These are phyloP conservation scores for Trametes sanguinea DNA, from an alignment of 768 basidiomycete species.

Conservation along the genomic window DNA sequence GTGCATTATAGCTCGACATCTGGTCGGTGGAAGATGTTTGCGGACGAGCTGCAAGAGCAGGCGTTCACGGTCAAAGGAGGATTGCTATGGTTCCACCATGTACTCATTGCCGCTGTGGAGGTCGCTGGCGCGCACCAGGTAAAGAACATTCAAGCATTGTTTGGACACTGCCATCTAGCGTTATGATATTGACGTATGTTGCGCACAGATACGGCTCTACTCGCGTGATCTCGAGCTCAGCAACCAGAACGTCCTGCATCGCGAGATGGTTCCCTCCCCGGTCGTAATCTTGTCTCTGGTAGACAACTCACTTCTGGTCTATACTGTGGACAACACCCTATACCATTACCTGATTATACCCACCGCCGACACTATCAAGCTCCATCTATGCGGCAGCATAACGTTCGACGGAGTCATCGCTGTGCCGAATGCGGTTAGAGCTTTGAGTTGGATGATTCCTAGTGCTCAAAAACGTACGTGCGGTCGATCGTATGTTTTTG, in stretches of 20 bases:
- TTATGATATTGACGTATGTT: conserved; percentile 7
- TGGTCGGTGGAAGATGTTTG: conserved; percentile 93
- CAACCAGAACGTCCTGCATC: conserved; percentile 80
- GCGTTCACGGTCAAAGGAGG: conserved; percentile 89
- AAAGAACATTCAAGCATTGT: background rate
- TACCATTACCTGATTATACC: conserved; percentile 91
- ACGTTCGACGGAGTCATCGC: conserved; percentile 89
- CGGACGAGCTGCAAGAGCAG: conserved; percentile 79
- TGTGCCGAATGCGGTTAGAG: conserved; percentile 79
- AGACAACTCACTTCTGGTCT: conserved; percentile 93
- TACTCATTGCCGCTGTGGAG: conserved; percentile 89
- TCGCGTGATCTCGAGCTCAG: conserved; percentile 89
- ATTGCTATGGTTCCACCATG: conserved; percentile 94
- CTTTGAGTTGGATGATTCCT: conserved; percentile 97
- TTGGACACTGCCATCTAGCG: background rate
- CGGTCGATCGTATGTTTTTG: background rate
- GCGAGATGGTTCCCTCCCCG: conserved; percentile 72
- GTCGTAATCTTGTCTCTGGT: conserved; percentile 89
- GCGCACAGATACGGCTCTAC: conserved; percentile 80
- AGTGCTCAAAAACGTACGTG: conserved; percentile 85
- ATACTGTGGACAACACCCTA: conserved; percentile 91
- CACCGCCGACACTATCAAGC: conserved; percentile 76
- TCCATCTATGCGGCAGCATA: conserved; percentile 93
- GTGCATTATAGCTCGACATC: conserved; percentile 93
- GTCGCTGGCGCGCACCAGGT: conserved; percentile 78